Conservation (phyloP, 495 filamentous ascomycete genomes). For the Daldinia grandis region DNA sequence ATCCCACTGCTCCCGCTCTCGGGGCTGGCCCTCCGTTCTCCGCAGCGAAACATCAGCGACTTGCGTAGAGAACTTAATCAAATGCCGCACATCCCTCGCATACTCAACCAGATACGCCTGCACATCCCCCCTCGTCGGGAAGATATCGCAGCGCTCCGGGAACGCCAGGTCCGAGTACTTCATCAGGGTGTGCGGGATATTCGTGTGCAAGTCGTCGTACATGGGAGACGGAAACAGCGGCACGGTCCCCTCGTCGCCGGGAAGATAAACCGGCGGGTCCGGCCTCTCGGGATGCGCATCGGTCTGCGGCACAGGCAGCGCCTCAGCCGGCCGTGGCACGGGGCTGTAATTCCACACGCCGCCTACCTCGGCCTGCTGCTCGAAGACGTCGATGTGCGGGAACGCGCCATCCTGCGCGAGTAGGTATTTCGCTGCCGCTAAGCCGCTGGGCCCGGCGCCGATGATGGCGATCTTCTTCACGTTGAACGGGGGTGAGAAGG, state of each 20-base stretch:
- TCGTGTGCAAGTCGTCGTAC: conserved; percentile 84
- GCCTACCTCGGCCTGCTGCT: conserved; percentile 77
- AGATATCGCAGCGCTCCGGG: conserved; percentile 67
- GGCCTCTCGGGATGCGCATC: conserved; percentile 49
- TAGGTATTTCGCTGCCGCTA: conserved; percentile 76
- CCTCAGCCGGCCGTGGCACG: conserved; percentile 26
- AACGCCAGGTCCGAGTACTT: conserved; percentile 76
- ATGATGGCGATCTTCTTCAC: conserved; percentile 70
- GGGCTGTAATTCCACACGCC: conserved; percentile 84
- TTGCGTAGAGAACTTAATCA: conserved; percentile 55
- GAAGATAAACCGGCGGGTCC: conserved; percentile 49
- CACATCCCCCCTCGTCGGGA: conserved; percentile 73
- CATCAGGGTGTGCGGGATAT: conserved; percentile 88
- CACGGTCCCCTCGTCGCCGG: conserved; percentile 7
- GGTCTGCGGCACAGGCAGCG: conserved; percentile 52
- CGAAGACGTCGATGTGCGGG: conserved; percentile 76
- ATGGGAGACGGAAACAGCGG: conserved; percentile 73
- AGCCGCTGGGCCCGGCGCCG: conserved; percentile 74
- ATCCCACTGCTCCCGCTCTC: conserved; percentile 53
- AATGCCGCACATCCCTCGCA: conserved; percentile 65
- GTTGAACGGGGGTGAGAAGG: conserved; percentile 43
- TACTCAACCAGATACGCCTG: conserved; percentile 79
- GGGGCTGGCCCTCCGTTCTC: not conserved
- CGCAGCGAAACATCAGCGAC: conserved; percentile 50
- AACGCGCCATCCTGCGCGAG: conserved; percentile 73